phyloP scores from a whole-genome alignment of 176 grass and related monocot genomes.

The maize (Zea mays) region Zm-B73-REFERENCE-NAM-5.0 NC_050096.1:17447501-17448000 shows the following conservation, averaged over 20 bases:
- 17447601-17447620: slow-evolving; percentile 52
- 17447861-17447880: not conserved
- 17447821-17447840: too few species aligned
- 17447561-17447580: too few species aligned
- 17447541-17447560: not conserved
- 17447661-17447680: slow-evolving; percentile 54
- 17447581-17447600: slow-evolving; percentile 8
- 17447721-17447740: slow-evolving; percentile 29
- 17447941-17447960: not conserved
- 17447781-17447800: not conserved
- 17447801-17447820: not conserved
- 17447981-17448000: slow-evolving; percentile 51
- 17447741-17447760: slow-evolving; percentile 10
- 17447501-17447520: not conserved
- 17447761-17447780: not conserved
- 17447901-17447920: not conserved
- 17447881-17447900: slow-evolving; percentile 17
- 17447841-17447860: not conserved
- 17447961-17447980: slow-evolving; percentile 39
- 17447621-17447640: slow-evolving; percentile 39
- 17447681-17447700: slow-evolving; percentile 76
- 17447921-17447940: not conserved
- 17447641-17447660: slow-evolving; percentile 28
- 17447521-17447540: not conserved
- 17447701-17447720: slow-evolving; percentile 78